These are phyloP conservation scores for Colletotrichum sp. DNA, from an alignment of 2,329 filamentous ascomycete species.

Conservation along the genomic window DNA sequence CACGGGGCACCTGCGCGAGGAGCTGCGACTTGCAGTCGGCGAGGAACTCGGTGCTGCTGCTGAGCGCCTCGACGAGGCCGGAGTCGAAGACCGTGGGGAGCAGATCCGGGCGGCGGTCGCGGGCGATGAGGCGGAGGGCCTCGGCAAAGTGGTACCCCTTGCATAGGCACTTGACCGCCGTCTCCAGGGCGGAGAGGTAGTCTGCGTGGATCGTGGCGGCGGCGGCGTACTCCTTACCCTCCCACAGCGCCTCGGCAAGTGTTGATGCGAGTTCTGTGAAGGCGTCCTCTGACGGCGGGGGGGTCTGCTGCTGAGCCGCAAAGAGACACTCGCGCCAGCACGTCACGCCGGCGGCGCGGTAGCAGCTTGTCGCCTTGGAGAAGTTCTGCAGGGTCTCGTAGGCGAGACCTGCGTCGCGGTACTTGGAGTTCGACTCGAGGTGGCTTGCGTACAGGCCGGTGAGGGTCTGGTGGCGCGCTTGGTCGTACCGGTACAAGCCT, in stretches of 20 bases:
- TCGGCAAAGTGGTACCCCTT: slow-evolving; percentile 87
- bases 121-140: slow-evolving; percentile 78
- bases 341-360: slow-evolving; percentile 75
- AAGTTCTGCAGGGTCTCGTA: slow-evolving; percentile 87
- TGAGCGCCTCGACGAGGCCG: slow-evolving; percentile 81
- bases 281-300: slow-evolving; percentile 64
- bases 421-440: slow-evolving; percentile 76
- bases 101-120: slow-evolving; percentile 65
- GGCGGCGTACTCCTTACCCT: slow-evolving; percentile 82
- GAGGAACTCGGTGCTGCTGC: slow-evolving; percentile 85
- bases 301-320: slow-evolving; percentile 70
- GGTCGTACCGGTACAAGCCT: slow-evolving; percentile 83
- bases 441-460: slow-evolving; percentile 81
- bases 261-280: slow-evolving; percentile 72
- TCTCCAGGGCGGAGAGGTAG: slow-evolving; percentile 75
- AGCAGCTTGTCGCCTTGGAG: slow-evolving; percentile 77
- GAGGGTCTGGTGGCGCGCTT: slow-evolving; percentile 67
- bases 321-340: slow-evolving; percentile 93
- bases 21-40: slow-evolving; percentile 92
- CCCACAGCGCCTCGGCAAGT: slow-evolving; percentile 79
- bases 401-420: slow-evolving; percentile 86
- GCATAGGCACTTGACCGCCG: slow-evolving; percentile 80
- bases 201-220: slow-evolving; percentile 84
- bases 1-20: slow-evolving; percentile 81
- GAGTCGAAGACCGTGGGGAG: slow-evolving; percentile 75